Evolutionary conservation across 345 rosid genomes (phyloP).

Genomic region (Eucalyptus sp.): DNA sequence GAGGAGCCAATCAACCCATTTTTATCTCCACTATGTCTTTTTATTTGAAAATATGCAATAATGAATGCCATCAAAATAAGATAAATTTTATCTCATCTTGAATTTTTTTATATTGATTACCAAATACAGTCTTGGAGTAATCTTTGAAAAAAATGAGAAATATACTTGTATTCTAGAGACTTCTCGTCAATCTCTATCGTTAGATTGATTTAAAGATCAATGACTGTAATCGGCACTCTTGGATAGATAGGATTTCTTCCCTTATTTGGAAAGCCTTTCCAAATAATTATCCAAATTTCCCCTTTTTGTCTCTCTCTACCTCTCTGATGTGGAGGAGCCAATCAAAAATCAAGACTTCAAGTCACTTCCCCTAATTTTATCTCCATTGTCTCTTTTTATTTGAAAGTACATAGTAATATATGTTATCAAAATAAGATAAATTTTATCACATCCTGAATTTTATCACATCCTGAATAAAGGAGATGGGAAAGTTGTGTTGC

Average conservation of each 20-base stretch:
- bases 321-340: no score
- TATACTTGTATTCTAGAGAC: no score
- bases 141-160: no score
- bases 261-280: background rate
- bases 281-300: background rate
- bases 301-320: background rate
- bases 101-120: no score
- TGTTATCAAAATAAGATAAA: accelerated
- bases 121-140: no score
- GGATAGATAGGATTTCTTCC: background rate
- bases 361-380: no score
- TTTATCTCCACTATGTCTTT: background rate
- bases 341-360: no score
- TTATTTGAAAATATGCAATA: background rate
- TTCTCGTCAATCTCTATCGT: no score
- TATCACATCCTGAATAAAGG: background rate
- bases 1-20: background rate
- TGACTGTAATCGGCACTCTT: accelerated
- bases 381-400: accelerated
- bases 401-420: no score
- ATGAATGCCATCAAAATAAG: background rate
- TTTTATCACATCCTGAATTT: no score
- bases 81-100: no score
- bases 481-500: constrained; percentile 28
- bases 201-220: background rate